Percentiles rank a stretch among this genome's conserved stretches.
These are phyloP conservation scores for Neonectria faginata DNA, from an alignment of 2,329 filamentous ascomycete species.

Conservation along the genomic window DNA sequence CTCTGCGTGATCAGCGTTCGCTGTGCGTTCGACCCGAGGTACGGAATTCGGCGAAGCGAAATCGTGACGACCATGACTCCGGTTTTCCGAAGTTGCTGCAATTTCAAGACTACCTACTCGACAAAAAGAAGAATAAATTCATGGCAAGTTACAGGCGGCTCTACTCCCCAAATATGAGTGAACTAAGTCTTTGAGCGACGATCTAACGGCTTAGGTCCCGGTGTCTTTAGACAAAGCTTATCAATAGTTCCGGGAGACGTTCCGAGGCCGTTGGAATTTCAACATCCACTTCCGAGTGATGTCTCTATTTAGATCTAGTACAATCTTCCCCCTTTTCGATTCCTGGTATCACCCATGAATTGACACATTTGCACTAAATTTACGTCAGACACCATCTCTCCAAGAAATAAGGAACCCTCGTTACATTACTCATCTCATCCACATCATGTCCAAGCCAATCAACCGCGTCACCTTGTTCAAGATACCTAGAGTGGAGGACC, in stretches of 20 bases:
- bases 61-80: not conserved
- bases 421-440: not conserved
- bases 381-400: not conserved
- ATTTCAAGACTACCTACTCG: too few species aligned
- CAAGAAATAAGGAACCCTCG: conserved; percentile 6
- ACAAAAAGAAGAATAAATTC: too few species aligned
- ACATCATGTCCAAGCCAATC: conserved; percentile 28
- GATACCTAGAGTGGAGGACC: conserved; percentile 49
- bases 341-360: conserved; percentile 2
- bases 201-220: too few species aligned
- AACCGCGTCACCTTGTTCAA: conserved; percentile 54
- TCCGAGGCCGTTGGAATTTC: conserved; percentile 24
- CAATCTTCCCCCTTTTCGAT: not conserved
- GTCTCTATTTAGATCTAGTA: conserved; percentile 20
- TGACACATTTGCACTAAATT: not conserved
- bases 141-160: too few species aligned
- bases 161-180: too few species aligned
- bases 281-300: conserved; percentile 14
- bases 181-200: too few species aligned
- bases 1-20: not conserved
- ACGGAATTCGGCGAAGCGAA: not conserved
- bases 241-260: not conserved
- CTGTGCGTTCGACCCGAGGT: not conserved
- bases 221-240: not conserved
- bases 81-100: not conserved